A percentile compares a stretch with the other conserved stretches of the same genome.
Evolutionary conservation across 2,329 filamentous ascomycete species (phyloP).

Genomic region (Apiospora arundinis): DNA sequence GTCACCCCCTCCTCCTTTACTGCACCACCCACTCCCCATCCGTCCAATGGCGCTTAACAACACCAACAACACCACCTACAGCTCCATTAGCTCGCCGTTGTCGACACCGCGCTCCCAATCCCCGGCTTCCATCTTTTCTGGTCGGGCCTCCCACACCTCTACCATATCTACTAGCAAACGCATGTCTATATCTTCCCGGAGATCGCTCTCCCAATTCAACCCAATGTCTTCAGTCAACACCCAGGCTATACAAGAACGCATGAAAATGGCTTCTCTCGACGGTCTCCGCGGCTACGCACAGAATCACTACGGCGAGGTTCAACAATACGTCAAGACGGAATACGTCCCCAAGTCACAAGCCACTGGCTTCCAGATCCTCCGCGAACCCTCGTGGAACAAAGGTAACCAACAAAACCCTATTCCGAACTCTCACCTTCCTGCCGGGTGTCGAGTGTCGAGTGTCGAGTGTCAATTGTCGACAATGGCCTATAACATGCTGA

Average conservation of each 20-base stretch:
- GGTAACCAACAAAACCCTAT: conserved; percentile 45
- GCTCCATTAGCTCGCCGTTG: conserved; percentile 56
- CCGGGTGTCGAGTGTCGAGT: too few relatives aligned
- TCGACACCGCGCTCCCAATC: conserved; percentile 61
- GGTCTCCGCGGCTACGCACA: conserved; percentile 66
- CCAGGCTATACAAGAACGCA: conserved; percentile 61
- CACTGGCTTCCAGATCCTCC: conserved; percentile 65
- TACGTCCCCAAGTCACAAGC: conserved; percentile 59
- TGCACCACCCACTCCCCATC: conserved; percentile 31
- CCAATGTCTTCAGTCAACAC: conserved; percentile 64
- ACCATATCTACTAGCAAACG: conserved; percentile 57
- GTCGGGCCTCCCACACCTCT: conserved; percentile 56
- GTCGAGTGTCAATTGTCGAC: too few relatives aligned
- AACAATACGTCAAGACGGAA: conserved; percentile 59
- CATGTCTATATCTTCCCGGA: conserved; percentile 55
- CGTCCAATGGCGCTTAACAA: conserved; percentile 50
- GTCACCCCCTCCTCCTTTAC: conserved; percentile 9
- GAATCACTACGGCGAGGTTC: conserved; percentile 61
- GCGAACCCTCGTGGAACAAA: conserved; percentile 70
- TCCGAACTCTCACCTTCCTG: conserved; percentile 23
- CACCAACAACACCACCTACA: conserved; percentile 48
- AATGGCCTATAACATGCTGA: conserved; percentile 24
- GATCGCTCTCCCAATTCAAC: conserved; percentile 59
- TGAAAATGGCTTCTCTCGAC: conserved; percentile 66
- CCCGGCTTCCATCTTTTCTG: conserved; percentile 53